Evolutionary conservation across 208 protist species (phyloP).

Genomic region (Acanthamoeba comandoni): DNA sequence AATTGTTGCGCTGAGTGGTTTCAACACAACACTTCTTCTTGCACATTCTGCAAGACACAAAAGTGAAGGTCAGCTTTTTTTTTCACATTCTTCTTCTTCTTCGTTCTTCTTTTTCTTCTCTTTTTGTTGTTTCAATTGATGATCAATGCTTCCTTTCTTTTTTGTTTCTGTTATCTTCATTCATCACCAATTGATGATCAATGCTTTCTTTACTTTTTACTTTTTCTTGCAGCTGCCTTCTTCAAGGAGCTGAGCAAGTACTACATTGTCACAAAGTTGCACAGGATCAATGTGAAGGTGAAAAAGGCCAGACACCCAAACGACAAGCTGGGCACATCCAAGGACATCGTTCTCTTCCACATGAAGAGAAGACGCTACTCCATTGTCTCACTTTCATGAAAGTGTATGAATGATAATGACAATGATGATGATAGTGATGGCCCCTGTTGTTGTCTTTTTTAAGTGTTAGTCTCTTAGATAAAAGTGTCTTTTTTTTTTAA

Average conservation of each 20-base stretch:
- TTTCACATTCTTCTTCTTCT: background rate
- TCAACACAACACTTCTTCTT: constrained; percentile 48
- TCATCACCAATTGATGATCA: too few relatives aligned
- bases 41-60: constrained; percentile 21
- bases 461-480: too few relatives aligned
- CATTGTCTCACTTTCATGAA: constrained; percentile 10
- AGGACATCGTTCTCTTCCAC: constrained; percentile 57
- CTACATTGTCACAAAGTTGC: constrained; percentile 32
- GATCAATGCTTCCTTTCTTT: too few relatives aligned
- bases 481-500: too few relatives aligned
- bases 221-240: constrained; percentile 8
- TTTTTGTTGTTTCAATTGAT: too few relatives aligned
- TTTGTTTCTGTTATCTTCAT: too few relatives aligned
- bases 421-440: too few relatives aligned
- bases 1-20: constrained; percentile 20
- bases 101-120: too few relatives aligned
- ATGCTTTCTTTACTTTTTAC: background rate
- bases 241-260: constrained; percentile 29
- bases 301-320: background rate
- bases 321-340: background rate
- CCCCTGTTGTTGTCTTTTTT: too few relatives aligned
- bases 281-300: background rate
- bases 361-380: constrained; percentile 61
- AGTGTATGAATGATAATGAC: too few relatives aligned
- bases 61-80: constrained; percentile 13